Conservation (phyloP, 2,329 filamentous ascomycete species). For the Venturia carpophila region DNA sequence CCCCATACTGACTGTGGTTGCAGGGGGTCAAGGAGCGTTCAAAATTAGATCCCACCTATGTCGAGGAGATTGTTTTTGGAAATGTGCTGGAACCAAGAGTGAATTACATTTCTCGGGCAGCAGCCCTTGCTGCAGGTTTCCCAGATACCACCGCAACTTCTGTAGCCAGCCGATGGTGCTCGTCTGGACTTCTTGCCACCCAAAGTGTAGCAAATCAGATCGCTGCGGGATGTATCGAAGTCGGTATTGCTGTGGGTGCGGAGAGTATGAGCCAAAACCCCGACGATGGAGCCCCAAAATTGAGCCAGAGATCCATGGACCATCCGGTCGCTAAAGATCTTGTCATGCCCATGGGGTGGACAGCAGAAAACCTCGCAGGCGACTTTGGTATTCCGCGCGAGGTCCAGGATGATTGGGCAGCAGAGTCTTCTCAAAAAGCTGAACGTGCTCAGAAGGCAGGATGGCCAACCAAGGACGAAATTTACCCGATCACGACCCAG, state of each 20-base stretch:
- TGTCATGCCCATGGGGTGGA: constrained; percentile 92
- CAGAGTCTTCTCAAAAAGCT: constrained; percentile 83
- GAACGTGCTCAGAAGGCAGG: constrained; percentile 74
- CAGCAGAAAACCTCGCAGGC: constrained; percentile 92
- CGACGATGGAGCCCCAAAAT: constrained; percentile 60
- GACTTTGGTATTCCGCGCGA: constrained; percentile 65
- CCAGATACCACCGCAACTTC: constrained; percentile 75
- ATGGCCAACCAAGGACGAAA: constrained; percentile 78
- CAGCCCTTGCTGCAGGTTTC: constrained; percentile 83
- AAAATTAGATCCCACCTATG: constrained; percentile 75
- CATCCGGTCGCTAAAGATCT: constrained; percentile 83
- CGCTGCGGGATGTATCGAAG: constrained; percentile 81
- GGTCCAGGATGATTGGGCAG: constrained; percentile 86
- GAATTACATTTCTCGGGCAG: constrained; percentile 30
- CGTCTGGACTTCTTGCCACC: constrained; percentile 82
- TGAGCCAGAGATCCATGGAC: constrained; percentile 73
- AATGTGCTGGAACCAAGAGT: constrained; percentile 84
- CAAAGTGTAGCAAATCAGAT: constrained; percentile 94
- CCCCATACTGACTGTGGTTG: neutral
- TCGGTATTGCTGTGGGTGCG: constrained; percentile 91
- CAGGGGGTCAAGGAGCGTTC: constrained; percentile 47
- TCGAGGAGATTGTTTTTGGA: constrained; percentile 90
- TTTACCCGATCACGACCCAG: constrained; percentile 76
- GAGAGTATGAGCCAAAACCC: constrained; percentile 86
- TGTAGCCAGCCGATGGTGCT: constrained; percentile 89